These are phyloP conservation scores for Saccharomyces hybrid DNA, from an alignment of 1,139 yeast genomes.

Conservation along the genomic window DNA sequence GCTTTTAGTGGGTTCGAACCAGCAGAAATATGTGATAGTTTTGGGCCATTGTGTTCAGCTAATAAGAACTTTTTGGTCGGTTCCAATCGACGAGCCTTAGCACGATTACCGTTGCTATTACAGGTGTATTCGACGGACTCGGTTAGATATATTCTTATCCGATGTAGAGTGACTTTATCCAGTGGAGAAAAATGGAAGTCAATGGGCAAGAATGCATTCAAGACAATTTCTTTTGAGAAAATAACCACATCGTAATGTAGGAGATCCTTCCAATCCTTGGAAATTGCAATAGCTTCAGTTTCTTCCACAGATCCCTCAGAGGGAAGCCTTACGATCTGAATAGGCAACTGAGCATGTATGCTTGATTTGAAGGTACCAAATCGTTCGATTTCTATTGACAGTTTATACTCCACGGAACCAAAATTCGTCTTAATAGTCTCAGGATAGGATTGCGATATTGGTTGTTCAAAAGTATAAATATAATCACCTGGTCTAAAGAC, in stretches of 20 bases:
- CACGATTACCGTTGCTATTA: slow-evolving; percentile 38
- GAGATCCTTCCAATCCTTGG: slow-evolving; percentile 88
- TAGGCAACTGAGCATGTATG: slow-evolving; percentile 51
- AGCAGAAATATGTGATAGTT: slow-evolving; percentile 23
- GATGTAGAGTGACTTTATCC: slow-evolving; percentile 76
- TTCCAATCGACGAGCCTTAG: slow-evolving; percentile 81
- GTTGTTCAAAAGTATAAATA: slow-evolving; percentile 81
- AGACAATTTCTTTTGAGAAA: slow-evolving; percentile 74
- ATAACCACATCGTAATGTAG: slow-evolving; percentile 79
- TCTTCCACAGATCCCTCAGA: slow-evolving; percentile 73
- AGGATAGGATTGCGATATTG: slow-evolving; percentile 73
- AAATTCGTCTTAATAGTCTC: slow-evolving; percentile 72
- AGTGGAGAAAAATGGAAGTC: slow-evolving; percentile 77
- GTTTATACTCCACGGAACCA: slow-evolving; percentile 62
- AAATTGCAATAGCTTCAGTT: slow-evolving; percentile 83
- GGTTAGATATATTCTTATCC: slow-evolving; percentile 74
- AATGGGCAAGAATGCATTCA: slow-evolving; percentile 75
- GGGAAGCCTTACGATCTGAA: slow-evolving; percentile 64
- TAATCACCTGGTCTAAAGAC: slow-evolving; percentile 65
- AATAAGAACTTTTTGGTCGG: slow-evolving; percentile 71
- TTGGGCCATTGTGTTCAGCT: slow-evolving; percentile 65
- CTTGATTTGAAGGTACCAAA: slow-evolving; percentile 72
- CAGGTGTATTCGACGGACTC: slow-evolving; percentile 86
- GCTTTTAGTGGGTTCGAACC: slow-evolving; percentile 25
- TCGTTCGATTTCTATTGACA: slow-evolving; percentile 66